phyloP scores from a whole-genome alignment of 2,329 filamentous ascomycete genomes.

The Ophiostoma triangulosporum region DNA sequence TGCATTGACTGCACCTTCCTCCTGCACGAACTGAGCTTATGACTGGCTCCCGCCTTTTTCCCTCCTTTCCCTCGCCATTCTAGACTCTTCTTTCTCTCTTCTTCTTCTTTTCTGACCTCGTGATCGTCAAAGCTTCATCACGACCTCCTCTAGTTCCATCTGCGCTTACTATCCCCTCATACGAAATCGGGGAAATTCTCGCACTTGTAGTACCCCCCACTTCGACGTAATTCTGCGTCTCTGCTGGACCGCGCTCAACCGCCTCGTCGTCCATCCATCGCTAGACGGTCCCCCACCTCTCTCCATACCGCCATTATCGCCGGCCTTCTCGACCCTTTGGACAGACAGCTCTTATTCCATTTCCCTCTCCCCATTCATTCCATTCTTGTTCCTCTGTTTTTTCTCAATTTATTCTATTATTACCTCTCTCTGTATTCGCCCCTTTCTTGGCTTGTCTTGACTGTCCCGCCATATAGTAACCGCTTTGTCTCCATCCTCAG shows the following conservation, averaged over 20 bases:
- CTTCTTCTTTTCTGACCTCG: background rate
- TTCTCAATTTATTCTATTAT: background rate
- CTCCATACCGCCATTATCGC: background rate
- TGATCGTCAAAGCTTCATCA: background rate
- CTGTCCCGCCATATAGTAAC: background rate
- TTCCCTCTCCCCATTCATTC: background rate
- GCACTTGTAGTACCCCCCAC: constrained; percentile 6
- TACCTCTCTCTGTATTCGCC: background rate
- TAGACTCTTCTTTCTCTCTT: background rate
- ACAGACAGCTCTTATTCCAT: background rate
- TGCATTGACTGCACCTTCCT: background rate
- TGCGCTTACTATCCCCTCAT: background rate
- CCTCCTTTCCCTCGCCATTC: background rate
- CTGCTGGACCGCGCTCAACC: no score
- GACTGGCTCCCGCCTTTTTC: background rate
- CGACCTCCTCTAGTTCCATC: background rate
- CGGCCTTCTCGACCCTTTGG: background rate
- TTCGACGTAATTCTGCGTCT: no score
- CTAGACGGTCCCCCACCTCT: background rate
- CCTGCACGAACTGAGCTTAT: background rate
- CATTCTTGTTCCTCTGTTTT: background rate
- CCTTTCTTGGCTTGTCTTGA: background rate
- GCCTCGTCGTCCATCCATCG: background rate
- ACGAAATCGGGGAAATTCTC: constrained; percentile 12
- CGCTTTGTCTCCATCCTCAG: background rate